A percentile compares a stretch with the other conserved stretches of the same genome.
Conservation (phyloP, 768 basidiomycete species). For the Lactifluus piperatus region DNA sequence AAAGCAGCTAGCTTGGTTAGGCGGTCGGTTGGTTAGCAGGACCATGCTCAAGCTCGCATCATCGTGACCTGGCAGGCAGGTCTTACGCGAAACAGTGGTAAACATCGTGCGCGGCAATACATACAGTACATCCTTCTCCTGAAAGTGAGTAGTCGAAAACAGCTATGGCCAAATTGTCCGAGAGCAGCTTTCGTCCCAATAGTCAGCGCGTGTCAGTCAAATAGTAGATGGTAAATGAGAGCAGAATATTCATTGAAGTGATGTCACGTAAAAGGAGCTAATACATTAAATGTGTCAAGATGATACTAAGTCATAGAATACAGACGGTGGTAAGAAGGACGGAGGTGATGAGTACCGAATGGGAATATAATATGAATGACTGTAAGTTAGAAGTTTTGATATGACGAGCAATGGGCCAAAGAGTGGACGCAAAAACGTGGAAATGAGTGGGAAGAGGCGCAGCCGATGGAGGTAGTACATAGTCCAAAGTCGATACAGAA, state of each 20-base stretch:
- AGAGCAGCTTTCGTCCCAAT: background rate
- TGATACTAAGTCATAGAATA: background rate
- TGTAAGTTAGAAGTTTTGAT: background rate
- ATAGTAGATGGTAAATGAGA: background rate
- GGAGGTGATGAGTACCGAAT: background rate
- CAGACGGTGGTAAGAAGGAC: background rate
- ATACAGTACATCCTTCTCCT: no score
- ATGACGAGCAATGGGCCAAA: background rate
- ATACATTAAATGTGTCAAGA: conserved; percentile 9
- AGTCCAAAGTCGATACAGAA: background rate
- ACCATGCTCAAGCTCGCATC: no score
- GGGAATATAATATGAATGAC: background rate
- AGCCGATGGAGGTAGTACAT: background rate
- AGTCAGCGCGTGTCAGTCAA: no score
- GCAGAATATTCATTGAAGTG: background rate
- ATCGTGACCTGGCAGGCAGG: no score
- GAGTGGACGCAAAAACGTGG: background rate
- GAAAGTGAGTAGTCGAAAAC: background rate
- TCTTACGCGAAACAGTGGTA: no score
- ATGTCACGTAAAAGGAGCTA: background rate
- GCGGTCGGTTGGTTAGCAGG: no score
- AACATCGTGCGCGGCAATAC: no score
- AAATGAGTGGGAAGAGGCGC: background rate
- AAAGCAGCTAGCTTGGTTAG: no score
- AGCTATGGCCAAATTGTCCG: background rate